Evolutionary conservation across 148 eudicot species (phyloP).

Genomic region (Camellia granthamiana): DNA sequence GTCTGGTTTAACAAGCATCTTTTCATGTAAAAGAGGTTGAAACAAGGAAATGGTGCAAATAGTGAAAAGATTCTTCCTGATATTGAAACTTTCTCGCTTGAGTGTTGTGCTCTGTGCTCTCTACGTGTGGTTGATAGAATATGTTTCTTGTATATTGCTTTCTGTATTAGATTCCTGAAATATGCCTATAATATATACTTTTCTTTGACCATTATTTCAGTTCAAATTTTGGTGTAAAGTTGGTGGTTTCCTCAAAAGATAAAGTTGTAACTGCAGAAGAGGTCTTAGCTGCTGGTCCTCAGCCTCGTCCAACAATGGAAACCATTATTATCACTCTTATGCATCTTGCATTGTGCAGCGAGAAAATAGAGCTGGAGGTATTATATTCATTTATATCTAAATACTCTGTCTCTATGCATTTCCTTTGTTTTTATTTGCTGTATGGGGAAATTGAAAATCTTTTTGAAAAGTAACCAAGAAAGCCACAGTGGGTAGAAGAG

Average conservation of each 20-base stretch:
- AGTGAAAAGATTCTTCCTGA: not conserved
- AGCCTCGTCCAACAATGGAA: slow-evolving; percentile 63
- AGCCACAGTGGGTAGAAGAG: not conserved
- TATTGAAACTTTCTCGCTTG: not conserved
- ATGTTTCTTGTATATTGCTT: slow-evolving; percentile 10
- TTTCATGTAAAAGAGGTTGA: not conserved
- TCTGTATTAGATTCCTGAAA: not conserved
- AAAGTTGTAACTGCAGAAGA: slow-evolving; percentile 59
- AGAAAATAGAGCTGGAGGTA: slow-evolving; percentile 90
- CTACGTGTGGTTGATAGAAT: not conserved
- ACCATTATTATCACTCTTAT: slow-evolving; percentile 70
- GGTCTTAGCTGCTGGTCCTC: slow-evolving; percentile 59
- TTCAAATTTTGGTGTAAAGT: slow-evolving; percentile 73
- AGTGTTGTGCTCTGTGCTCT: not conserved
- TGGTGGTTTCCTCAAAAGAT: slow-evolving; percentile 59
- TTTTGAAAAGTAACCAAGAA: not conserved
- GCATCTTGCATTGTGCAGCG: slow-evolving; percentile 83
- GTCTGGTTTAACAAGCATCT: not conserved
- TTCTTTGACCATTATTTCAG: slow-evolving; percentile 35
- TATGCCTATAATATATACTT: not conserved
- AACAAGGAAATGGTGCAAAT: not conserved
- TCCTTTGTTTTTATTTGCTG: not conserved
- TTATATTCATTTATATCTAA: not conserved
- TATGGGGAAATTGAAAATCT: not conserved
- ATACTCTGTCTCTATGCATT: not conserved